Evolutionary conservation across 192 early-diverging fungal genomes (phyloP).

Genomic region (Phlyctochytrium planicorne): DNA sequence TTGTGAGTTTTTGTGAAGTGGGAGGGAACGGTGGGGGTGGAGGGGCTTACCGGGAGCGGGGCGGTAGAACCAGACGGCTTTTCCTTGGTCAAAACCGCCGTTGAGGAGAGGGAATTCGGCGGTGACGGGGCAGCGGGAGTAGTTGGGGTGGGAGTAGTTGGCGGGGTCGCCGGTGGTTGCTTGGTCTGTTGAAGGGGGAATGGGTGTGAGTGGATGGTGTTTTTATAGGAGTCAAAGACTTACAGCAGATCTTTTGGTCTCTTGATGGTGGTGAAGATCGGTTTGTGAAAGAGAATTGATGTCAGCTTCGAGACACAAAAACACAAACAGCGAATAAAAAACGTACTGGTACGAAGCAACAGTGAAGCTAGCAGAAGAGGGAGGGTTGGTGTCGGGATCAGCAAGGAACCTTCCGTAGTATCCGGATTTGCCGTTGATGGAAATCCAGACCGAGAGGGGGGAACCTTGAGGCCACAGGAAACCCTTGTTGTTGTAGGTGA

Average conservation of each 20-base stretch:
- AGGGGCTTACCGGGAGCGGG: not conserved
- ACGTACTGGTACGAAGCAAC: not conserved
- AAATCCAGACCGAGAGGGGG: too few species aligned
- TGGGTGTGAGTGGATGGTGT: not conserved
- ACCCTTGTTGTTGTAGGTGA: too few species aligned
- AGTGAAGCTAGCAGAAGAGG: not conserved
- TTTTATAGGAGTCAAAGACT: not conserved
- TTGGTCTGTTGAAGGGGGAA: not conserved
- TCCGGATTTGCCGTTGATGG: too few species aligned
- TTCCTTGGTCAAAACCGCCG: not conserved
- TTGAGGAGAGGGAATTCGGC: conserved; percentile 6
- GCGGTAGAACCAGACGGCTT: conserved; percentile 10
- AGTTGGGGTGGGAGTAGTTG: not conserved
- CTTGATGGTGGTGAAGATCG: too few species aligned
- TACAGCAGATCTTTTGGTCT: not conserved
- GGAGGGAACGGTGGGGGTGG: not conserved
- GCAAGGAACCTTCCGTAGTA: too few species aligned
- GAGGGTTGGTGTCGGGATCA: too few species aligned
- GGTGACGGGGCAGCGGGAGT: conserved; percentile 5
- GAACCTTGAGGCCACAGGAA: too few species aligned
- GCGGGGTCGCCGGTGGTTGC: not conserved
- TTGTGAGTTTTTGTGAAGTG: not conserved
- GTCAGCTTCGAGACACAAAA: not conserved
- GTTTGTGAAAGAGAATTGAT: not conserved
- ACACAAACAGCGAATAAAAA: not conserved